A percentile compares a stretch with the other conserved stretches of the same genome.
Evolutionary conservation across 1,284 basidiomycete genomes (phyloP).

Genomic region (Leccinum holopus): DNA sequence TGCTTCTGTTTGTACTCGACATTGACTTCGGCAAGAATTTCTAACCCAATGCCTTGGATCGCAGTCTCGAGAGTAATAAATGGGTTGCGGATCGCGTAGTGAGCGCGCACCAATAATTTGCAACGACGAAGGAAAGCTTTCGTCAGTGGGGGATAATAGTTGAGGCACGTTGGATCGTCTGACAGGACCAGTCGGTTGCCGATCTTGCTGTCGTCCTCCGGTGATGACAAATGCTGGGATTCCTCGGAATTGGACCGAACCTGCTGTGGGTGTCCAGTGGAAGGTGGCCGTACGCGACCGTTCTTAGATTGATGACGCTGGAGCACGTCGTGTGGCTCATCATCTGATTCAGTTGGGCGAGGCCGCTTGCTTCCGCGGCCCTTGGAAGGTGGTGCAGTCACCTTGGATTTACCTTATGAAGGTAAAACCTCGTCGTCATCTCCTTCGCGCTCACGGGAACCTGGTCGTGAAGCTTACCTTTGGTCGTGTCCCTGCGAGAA

Average conservation of each 20-base stretch:
- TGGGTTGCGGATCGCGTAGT: neutral
- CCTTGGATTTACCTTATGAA: neutral
- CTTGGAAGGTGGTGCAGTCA: neutral
- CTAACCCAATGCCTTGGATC: neutral
- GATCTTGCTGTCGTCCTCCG: neutral
- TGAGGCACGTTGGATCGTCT: neutral
- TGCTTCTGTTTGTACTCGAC: neutral
- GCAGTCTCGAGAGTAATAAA: neutral
- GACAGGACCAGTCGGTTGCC: neutral
- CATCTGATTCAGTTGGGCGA: neutral
- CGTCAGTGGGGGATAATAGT: neutral
- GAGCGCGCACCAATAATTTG: neutral
- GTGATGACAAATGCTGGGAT: neutral
- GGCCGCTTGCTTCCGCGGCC: neutral
- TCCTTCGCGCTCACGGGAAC: neutral
- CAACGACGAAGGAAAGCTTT: neutral
- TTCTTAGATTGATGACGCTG: neutral
- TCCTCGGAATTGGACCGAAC: neutral
- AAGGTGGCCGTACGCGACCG: neutral
- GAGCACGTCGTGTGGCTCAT: neutral
- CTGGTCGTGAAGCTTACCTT: neutral
- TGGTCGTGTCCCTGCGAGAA: neutral
- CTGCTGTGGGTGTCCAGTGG: neutral
- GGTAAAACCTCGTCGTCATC: neutral
- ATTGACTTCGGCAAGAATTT: neutral